phyloP scores from a whole-genome alignment of 495 filamentous ascomycete genomes.

The Hypoxylon fuscum region DNA sequence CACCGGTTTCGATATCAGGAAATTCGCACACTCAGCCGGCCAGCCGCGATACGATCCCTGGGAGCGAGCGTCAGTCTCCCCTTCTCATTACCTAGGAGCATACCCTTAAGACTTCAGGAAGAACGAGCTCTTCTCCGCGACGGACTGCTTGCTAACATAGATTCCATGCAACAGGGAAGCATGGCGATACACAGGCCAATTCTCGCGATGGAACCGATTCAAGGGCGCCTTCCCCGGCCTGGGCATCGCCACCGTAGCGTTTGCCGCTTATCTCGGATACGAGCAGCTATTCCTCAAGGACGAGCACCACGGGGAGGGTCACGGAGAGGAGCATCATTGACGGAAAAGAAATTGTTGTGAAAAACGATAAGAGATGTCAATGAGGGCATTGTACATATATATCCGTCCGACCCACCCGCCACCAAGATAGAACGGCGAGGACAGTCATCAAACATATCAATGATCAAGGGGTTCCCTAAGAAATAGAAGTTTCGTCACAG shows the following conservation, averaged over 20 bases:
- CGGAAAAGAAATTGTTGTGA: not conserved
- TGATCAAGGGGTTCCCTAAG: not conserved
- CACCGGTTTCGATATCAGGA: constrained; percentile 83
- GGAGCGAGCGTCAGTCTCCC: constrained; percentile 71
- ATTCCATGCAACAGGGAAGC: constrained; percentile 69
- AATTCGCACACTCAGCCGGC: constrained; percentile 73
- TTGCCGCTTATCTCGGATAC: constrained; percentile 85
- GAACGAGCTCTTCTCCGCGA: not conserved
- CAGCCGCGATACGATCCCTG: constrained; percentile 84
- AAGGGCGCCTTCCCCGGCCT: constrained; percentile 85
- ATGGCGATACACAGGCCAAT: constrained; percentile 90
- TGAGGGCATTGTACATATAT: constrained; percentile 34
- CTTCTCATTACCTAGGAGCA: constrained; percentile 25
- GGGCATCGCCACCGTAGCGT: constrained; percentile 90
- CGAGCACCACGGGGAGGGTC: constrained; percentile 69
- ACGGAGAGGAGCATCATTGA: constrained; percentile 53
- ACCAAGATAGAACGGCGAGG: constrained; percentile 5
- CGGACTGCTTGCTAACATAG: constrained; percentile 19
- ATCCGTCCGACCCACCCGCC: constrained; percentile 11
- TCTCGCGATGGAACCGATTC: constrained; percentile 89
- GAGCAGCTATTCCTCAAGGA: constrained; percentile 87
- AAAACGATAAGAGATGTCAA: not conserved
- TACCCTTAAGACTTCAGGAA: constrained; percentile 17
- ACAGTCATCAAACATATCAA: constrained; percentile 4
- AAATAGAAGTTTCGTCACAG: not conserved